These are phyloP conservation scores for Phoma sp. DNA, from an alignment of 2,329 filamentous ascomycete genomes.

Conservation along the genomic window DNA sequence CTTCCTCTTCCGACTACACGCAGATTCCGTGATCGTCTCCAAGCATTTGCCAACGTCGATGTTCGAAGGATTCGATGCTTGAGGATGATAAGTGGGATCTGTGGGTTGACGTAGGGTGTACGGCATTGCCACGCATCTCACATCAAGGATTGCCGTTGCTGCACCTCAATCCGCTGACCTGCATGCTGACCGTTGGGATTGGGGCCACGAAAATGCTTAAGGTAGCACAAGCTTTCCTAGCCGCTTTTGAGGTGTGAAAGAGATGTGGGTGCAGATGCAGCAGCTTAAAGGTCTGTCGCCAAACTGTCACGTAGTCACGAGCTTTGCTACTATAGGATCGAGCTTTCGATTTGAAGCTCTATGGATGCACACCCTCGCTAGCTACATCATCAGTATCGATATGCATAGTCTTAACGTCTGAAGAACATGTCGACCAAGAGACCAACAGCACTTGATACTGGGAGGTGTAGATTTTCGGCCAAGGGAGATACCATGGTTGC, in stretches of 20 bases:
- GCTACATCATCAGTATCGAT: too few species aligned
- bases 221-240: conserved; percentile 5
- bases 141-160: neutral
- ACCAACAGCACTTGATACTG: too few species aligned
- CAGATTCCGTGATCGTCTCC: conserved; percentile 3
- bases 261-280: neutral
- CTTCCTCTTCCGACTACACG: neutral
- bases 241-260: neutral
- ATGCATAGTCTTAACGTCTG: too few species aligned
- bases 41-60: conserved; percentile 10
- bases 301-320: conserved; percentile 11
- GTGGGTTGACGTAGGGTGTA: conserved; percentile 13
- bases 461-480: too few species aligned
- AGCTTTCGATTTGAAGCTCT: too few species aligned
- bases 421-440: too few species aligned
- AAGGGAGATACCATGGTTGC: too few species aligned
- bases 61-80: conserved; percentile 4
- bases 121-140: conserved; percentile 5
- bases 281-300: conserved; percentile 3
- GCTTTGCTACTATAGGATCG: too few species aligned
- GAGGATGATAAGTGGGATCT: neutral
- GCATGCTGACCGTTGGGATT: neutral
- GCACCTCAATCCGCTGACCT: conserved; percentile 4
- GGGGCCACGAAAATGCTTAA: neutral
- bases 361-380: too few species aligned